Evolutionary conservation across 2,329 filamentous ascomycete genomes (phyloP).

Genomic region (Aspergillus arachidicola): DNA sequence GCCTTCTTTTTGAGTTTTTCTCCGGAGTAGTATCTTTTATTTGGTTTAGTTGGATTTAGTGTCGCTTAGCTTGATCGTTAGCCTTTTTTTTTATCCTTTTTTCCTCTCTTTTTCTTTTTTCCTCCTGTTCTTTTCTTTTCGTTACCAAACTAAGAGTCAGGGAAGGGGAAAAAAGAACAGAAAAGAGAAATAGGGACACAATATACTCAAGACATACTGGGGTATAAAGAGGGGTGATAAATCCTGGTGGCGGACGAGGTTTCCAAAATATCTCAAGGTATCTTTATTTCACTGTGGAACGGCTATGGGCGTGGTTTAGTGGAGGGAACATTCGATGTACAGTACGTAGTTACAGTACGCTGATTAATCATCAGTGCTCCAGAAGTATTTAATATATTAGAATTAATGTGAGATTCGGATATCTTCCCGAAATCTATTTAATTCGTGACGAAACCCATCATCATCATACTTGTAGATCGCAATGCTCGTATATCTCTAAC

Average conservation of each 20-base stretch:
- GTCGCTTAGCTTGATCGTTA: neutral
- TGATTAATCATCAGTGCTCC: neutral
- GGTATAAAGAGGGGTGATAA: neutral
- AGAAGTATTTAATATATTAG: neutral
- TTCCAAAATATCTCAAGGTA: neutral
- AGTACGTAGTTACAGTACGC: neutral
- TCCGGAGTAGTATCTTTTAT: neutral
- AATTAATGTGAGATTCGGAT: neutral
- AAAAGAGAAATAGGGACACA: no score
- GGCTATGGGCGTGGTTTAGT: neutral
- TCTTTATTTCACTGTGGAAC: neutral
- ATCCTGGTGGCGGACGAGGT: neutral
- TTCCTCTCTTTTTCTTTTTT: neutral
- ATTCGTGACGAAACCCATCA: neutral
- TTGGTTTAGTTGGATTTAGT: conserved; percentile 5
- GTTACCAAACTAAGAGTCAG: neutral
- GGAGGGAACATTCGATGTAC: neutral
- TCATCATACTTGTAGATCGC: neutral
- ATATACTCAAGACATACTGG: neutral
- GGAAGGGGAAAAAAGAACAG: neutral
- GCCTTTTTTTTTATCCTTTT: neutral
- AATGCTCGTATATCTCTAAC: neutral
- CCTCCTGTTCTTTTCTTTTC: neutral
- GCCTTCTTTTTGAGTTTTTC: conserved; percentile 9
- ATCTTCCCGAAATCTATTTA: neutral